phyloP scores from a whole-genome alignment of 345 rosid species.

The Brassica juncea region DNA sequence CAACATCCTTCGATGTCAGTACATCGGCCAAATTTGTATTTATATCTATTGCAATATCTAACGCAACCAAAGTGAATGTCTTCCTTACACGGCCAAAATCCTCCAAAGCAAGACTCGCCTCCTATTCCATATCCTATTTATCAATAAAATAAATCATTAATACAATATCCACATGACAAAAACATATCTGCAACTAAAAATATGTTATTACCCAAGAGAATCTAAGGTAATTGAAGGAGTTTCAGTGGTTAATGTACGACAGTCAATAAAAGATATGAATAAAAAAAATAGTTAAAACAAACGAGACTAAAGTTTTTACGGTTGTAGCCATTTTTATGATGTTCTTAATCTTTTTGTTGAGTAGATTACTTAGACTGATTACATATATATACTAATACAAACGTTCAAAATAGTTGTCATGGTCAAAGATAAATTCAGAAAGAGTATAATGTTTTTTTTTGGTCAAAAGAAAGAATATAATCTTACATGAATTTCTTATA shows the following conservation, averaged over 20 bases:
- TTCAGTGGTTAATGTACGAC: background rate
- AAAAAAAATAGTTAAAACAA: slow-evolving; percentile 1
- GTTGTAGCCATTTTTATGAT: background rate
- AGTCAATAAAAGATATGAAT: background rate
- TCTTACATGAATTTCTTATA: background rate
- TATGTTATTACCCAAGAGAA: background rate
- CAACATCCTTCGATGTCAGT: background rate
- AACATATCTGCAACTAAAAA: background rate
- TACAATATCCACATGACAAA: background rate
- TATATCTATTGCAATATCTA: background rate
- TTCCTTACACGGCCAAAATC: background rate
- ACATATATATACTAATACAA: background rate
- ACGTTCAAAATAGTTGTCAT: background rate
- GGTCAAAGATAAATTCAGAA: background rate
- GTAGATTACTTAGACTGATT: background rate
- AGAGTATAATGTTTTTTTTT: background rate
- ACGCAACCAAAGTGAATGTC: background rate
- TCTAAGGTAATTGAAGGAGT: background rate
- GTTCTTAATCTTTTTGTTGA: background rate
- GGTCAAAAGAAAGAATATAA: background rate
- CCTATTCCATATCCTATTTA: background rate
- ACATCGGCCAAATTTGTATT: background rate
- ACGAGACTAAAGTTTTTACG: background rate
- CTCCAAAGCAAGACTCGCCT: background rate
- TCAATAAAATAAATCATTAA: background rate